Evolutionary conservation across 495 filamentous ascomycete genomes (phyloP).

Genomic region (Saxophila tyrrhenica): DNA sequence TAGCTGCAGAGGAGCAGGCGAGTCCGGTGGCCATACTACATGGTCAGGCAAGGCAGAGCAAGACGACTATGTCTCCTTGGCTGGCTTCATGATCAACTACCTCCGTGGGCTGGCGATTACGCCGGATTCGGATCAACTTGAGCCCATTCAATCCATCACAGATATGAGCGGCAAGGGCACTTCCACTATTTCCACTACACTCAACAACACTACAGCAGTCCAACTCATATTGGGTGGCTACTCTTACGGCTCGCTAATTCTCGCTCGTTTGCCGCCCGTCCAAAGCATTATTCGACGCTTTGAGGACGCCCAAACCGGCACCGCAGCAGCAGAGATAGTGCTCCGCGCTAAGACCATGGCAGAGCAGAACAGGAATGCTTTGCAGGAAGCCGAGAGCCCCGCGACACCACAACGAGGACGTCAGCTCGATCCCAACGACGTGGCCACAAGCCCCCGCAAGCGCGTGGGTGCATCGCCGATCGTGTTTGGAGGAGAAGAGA

Average conservation of each 20-base stretch:
- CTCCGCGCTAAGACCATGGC: slow-evolving; percentile 54
- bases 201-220: no score
- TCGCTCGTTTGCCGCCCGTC: slow-evolving; percentile 55
- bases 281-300: slow-evolving; percentile 50
- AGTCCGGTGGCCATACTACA: slow-evolving; percentile 62
- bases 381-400: background rate
- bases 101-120: slow-evolving; percentile 34
- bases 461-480: slow-evolving; percentile 12
- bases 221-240: slow-evolving; percentile 68
- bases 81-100: slow-evolving; percentile 66
- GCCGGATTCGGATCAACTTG: slow-evolving; percentile 5
- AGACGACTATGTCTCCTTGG: slow-evolving; percentile 68
- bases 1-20: slow-evolving; percentile 57
- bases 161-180: background rate
- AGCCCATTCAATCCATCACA: background rate
- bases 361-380: slow-evolving; percentile 37
- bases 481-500: slow-evolving; percentile 30
- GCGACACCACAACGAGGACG: background rate
- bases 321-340: slow-evolving; percentile 52
- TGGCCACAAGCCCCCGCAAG: background rate
- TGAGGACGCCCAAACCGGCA: slow-evolving; percentile 35
- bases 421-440: background rate
- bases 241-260: slow-evolving; percentile 81
- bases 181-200: background rate
- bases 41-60: slow-evolving; percentile 77